Percentiles rank a stretch among this genome's conserved stretches.
These are phyloP conservation scores for Mycothermus thermophilus DNA, from an alignment of 495 filamentous ascomycete genomes.

Conservation along the genomic window DNA sequence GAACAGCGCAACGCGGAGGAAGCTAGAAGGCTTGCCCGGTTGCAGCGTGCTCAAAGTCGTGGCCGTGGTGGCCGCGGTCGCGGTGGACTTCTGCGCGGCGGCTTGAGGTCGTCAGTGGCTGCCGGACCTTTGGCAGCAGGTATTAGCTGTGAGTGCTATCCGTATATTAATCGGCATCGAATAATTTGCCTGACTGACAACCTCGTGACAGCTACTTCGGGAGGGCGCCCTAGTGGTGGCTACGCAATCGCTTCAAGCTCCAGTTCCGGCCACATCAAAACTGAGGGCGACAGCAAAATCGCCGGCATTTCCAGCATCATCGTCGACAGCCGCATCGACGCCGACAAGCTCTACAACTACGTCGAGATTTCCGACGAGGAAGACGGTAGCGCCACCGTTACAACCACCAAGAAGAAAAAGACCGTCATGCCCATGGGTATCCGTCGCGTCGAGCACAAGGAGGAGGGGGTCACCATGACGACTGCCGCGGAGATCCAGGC, in stretches of 20 bases:
- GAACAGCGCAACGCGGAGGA: slow-evolving; percentile 23
- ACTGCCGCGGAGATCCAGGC: slow-evolving; percentile 39
- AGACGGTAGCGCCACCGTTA: slow-evolving; percentile 5
- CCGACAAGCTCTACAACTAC: slow-evolving; percentile 26
- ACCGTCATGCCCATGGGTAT: slow-evolving; percentile 34
- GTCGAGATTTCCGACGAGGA: slow-evolving; percentile 19
- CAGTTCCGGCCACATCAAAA: slow-evolving; percentile 17
- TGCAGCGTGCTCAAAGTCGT: slow-evolving; percentile 18
- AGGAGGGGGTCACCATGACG: slow-evolving; percentile 36
- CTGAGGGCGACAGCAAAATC: slow-evolving; percentile 2
- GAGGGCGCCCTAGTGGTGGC: no score
- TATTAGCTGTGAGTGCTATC: slow-evolving; percentile 17
- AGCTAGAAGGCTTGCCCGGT: slow-evolving; percentile 8
- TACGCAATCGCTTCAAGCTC: slow-evolving; percentile 20
- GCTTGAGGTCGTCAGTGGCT: slow-evolving; percentile 14
- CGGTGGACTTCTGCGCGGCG: slow-evolving; percentile 22
- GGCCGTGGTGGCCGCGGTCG: slow-evolving; percentile 27
- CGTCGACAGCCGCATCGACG: slow-evolving; percentile 26
- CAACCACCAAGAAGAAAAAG: slow-evolving; percentile 10
- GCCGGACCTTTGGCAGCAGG: slow-evolving; percentile 26
- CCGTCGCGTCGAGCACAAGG: slow-evolving; percentile 38
- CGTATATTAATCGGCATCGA: no score
- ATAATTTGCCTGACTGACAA: no score
- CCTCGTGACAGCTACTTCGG: no score
- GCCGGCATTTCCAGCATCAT: slow-evolving; percentile 17